Percentiles rank a stretch among this genome's conserved stretches.
Evolutionary conservation across 2,329 filamentous ascomycete genomes (phyloP).

Genomic region (Penicillium sp.): DNA sequence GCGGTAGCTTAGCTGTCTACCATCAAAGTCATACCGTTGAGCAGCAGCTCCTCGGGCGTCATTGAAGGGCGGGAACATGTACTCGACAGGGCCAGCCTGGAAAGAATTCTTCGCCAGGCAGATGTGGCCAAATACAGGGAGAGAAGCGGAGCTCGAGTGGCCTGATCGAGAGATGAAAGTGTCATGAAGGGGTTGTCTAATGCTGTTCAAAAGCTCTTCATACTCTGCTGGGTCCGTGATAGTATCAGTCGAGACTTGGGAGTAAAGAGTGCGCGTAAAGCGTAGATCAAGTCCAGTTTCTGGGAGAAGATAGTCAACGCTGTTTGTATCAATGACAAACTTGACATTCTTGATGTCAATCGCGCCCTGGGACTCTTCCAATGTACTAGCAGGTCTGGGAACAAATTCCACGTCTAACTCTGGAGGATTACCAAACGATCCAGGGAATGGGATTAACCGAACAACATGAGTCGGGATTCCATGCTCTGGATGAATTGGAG

Average conservation of each 20-base stretch:
- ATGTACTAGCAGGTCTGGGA: slow-evolving; percentile 1
- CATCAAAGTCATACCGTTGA: slow-evolving; percentile 34
- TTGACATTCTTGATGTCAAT: slow-evolving; percentile 30
- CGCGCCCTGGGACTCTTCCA: slow-evolving; percentile 3
- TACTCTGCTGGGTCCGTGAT: slow-evolving; percentile 2
- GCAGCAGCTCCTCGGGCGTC: slow-evolving; percentile 29
- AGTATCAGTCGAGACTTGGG: slow-evolving; percentile 24
- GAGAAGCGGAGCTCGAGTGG: slow-evolving; percentile 11
- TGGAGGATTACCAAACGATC: slow-evolving; percentile 26
- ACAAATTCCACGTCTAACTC: slow-evolving; percentile 35
- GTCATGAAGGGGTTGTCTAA: slow-evolving; percentile 22
- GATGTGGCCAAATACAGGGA: slow-evolving; percentile 35
- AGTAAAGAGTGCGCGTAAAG: slow-evolving; percentile 36
- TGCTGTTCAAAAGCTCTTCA: slow-evolving; percentile 17
- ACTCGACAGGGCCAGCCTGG: slow-evolving; percentile 23
- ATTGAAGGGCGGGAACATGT: slow-evolving; percentile 35
- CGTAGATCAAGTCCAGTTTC: slow-evolving; percentile 40
- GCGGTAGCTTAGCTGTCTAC: slow-evolving; percentile 32
- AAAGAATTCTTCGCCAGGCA: slow-evolving; percentile 28
- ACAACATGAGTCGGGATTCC: slow-evolving; percentile 27
- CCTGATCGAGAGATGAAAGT: slow-evolving; percentile 16
- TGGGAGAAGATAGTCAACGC: slow-evolving; percentile 41
- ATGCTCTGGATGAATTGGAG: slow-evolving; percentile 12
- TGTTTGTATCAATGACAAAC: slow-evolving; percentile 30
- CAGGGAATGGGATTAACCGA: slow-evolving; percentile 33